Evolutionary conservation across 495 filamentous ascomycete genomes (phyloP).

Genomic region (Copromyces sp.): DNA sequence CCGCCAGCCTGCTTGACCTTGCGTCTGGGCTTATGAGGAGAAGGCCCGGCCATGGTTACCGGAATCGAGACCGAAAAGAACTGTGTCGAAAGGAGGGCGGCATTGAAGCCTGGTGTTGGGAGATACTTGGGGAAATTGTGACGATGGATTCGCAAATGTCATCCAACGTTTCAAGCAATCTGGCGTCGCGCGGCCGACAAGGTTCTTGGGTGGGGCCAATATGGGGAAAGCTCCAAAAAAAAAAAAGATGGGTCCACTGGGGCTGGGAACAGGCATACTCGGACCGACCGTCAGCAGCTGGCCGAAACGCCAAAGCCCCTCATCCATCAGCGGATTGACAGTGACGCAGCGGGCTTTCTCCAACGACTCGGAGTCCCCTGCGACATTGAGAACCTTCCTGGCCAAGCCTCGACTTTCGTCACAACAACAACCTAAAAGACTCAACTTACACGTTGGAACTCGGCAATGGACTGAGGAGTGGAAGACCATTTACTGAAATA

Average conservation of each 20-base stretch:
- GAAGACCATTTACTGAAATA: neutral
- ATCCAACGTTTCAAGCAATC: conserved; percentile 7
- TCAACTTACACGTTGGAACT: neutral
- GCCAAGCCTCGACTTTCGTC: neutral
- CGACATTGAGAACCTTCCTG: neutral
- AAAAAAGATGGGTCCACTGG: neutral
- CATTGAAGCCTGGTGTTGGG: conserved; percentile 12
- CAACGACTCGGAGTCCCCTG: neutral
- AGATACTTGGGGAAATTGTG: neutral
- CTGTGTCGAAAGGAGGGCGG: conserved; percentile 2
- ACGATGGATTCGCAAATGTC: neutral
- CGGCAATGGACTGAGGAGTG: neutral
- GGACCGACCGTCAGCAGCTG: neutral
- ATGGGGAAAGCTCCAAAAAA: neutral
- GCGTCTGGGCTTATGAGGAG: conserved; percentile 41
- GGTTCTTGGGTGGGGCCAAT: neutral
- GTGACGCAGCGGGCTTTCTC: neutral
- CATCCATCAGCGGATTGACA: neutral
- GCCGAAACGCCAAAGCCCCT: neutral
- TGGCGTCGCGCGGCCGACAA: conserved; percentile 3
- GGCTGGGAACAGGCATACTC: neutral
- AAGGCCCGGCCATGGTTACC: conserved; percentile 34
- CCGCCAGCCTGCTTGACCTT: conserved; percentile 33
- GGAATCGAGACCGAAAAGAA: conserved; percentile 3
- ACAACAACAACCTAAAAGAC: neutral